phyloP scores from a whole-genome alignment of 345 rosid genomes.

The Clausena lansium region DNA sequence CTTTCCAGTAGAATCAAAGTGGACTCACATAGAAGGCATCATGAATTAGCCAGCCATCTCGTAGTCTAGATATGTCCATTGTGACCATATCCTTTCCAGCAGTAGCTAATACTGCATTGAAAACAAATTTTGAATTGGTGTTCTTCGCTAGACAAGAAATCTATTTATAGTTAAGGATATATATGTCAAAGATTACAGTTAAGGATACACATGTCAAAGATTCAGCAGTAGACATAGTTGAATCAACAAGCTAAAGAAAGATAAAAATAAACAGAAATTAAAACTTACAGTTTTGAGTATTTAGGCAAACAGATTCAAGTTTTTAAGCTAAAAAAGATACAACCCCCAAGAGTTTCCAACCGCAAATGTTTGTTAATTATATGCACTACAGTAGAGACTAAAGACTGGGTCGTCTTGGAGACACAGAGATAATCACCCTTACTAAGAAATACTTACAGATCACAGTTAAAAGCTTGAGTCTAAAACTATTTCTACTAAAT shows the following conservation, averaged over 20 bases:
- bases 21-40: conserved; percentile 84
- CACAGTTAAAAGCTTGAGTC: conserved; percentile 6
- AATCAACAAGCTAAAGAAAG: conserved; percentile 12
- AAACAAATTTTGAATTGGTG: conserved; percentile 70
- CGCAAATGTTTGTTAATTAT: conserved; percentile 86
- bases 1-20: conserved; percentile 16
- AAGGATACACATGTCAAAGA: conserved; percentile 37
- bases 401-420: conserved; percentile 82
- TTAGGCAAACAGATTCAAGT: conserved; percentile 12
- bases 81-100: conserved; percentile 90
- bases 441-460: neutral
- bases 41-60: conserved; percentile 99
- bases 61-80: conserved; percentile 91
- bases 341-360: conserved; percentile 85
- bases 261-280: conserved; percentile 13
- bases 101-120: conserved; percentile 75
- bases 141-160: conserved; percentile 78
- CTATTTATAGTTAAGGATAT: no score
- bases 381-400: conserved; percentile 82
- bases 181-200: no score
- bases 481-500: conserved; percentile 11
- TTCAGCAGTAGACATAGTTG: neutral
- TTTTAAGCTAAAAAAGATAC: conserved; percentile 49
- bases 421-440: conserved; percentile 19
- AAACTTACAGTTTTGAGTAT: neutral